Evolutionary conservation across 306 rosid species (phyloP), one percentile per base, ranked within the genome.

Genomic region (Cucumis sativus): DNA sequence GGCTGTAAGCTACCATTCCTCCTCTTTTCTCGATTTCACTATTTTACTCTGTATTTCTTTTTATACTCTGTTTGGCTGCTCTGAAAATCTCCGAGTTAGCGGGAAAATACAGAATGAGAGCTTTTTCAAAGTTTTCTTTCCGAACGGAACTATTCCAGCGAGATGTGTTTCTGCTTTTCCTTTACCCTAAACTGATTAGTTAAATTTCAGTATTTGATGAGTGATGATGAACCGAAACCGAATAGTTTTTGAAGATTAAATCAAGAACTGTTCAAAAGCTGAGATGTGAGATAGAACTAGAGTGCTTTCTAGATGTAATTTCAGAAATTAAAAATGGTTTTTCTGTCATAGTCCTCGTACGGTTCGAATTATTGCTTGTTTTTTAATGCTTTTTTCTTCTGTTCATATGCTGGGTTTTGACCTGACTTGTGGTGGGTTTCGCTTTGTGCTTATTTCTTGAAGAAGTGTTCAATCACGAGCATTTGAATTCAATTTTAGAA

Each of bases 1-100:
- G 77, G 30, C 77, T 51, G 77, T 73, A 73, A 73, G 77, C 47
- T 25, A 14, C 43, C 77, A 43, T 71, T 49, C 17, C 62, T 73
- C 43, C 10, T 52, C 43, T 51, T 52, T 28, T 6, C 16, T 51
- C 14, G 10, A 3, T 72, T 72, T 51, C 5, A 25, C 14, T 13
- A 8, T 73, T 73, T 18, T 4, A 49, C 13, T 30, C 10, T 16
- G 47, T 15, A 15, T 73, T 73, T 71, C 35, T 13, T 14, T 17
- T 41, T 13, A 20, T 20, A 8, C 25, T 68, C 56, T 52, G 61
- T 72, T 28, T 72, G 61, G 61, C 33, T 72, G 77, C 77, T 72
- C 11, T 16, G 61, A 72, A 72, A 72, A 72, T 68, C 16, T 25
- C 12, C 7, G 3, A 23, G 77, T 28, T 23, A 70, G 75, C 58